Base-by-base conservation (phyloP, 2,329 filamentous ascomycete species). In the Diaporthe ilicicola region DNA sequence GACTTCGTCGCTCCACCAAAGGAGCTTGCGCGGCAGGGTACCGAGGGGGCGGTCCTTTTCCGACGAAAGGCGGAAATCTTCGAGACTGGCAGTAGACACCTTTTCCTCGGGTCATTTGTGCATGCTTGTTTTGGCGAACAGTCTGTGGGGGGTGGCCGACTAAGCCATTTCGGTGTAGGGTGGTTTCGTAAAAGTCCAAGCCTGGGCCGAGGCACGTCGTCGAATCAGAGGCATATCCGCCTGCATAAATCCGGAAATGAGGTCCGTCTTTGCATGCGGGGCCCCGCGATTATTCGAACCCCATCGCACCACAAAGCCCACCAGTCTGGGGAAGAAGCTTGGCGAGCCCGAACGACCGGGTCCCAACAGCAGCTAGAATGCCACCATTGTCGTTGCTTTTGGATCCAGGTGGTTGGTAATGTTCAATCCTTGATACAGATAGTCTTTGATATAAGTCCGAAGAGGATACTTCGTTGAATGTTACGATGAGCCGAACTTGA, bases 311-410 rank as follows among this genome's bases (percentile, higher is more conserved):
- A 48, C 42, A 37, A 48, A n/a, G n/a, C n/a, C n/a, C n/a, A n/a
- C n/a, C 59, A 62, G 42, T 62, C 59, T 29, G 59, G 59, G 59
- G 59, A 62, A 62, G 55, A 61, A 62, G 59, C 59, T 62, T 62
- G 59, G 42, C 27, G 27, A 46, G n/a, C 56, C 56, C 56, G 56
- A 48, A 62, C 32, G 27, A 42, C 56, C 48, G 56, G 56, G 56
- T 62, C 39, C 42, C 19, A 62, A 62, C 56, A 48, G 17, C n/a
- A n/a, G 9, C 12, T 27, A 62, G 17, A 32, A 46, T 46, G 10
- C 27, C 22, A 13, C 42, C 39, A 9, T 46, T 29, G 27, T 34
- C 5, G 27, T 62, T 22, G 3, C 39, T 46, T 62, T 17, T 39
- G 24, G 56, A 9, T 19, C 56, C 56, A 24, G 27, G 27, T 34